Base-by-base conservation (phyloP, 768 basidiomycete genomes). In the Boletus rubescentipes region DNA sequence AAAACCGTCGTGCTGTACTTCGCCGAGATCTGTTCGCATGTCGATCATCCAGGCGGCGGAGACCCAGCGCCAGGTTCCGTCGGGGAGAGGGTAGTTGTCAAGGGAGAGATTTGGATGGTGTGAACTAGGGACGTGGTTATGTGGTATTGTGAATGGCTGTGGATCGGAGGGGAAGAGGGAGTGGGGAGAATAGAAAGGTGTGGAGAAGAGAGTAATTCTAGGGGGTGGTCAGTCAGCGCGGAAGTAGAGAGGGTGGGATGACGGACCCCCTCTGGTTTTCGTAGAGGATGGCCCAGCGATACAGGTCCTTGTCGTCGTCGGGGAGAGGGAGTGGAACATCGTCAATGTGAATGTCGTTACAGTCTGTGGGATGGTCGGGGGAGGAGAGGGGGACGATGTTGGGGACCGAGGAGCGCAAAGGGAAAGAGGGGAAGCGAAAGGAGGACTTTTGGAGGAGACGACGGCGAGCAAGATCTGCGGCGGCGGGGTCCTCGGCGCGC, bases 21-120 rank as follows among this genome's bases (percentile, higher is more conserved):
- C 80, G 46, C 88, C 87, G 21, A 74, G 73, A 60, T 88, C 83
- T 29, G 83, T 81, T 38, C 86, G 87, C 90, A 93, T 92, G 73
- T 93, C 91, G 53, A 92, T 82, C 87, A 92, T 88, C 90, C 90
- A 93, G 8, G 79, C 70, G 39, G 80, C 80, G 38, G 87, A 89
- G 2, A 91, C 83, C 90, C 90, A 93, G 47, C 73, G 79, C 91
- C 91, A 93, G 20, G 77, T 80, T 21, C 88, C 89, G 59, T 91
- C 87, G 2, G 90, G 90, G 23, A 92, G 78, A 9, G 87, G 86
- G 61, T 86, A 93, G 51, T 79, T 78, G 4, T 71, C 66, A 5
- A 89, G 77, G 9, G 83, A 76, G 45, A 87, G 74, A 4, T 79
- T 78, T 0, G 83, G 79, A 57, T 84, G 81, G 42, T 75, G 69